Percentiles rank a stretch among this genome's conserved stretches.
Conservation (phyloP, 352 stramenopile species). For the Phytophthora sansomeana region DNA sequence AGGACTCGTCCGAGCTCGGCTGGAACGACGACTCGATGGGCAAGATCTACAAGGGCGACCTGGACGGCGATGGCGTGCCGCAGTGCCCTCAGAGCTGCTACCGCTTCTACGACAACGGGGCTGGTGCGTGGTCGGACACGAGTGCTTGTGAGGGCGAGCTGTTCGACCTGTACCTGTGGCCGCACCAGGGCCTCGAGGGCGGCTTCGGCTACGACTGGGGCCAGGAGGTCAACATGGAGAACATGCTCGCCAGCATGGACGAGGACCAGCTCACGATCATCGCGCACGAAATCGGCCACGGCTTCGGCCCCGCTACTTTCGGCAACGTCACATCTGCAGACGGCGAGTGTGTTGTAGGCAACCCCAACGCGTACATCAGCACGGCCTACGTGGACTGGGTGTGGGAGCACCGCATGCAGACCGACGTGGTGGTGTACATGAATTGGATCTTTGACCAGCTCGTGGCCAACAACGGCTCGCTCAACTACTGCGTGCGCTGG, state of each 20-base stretch:
- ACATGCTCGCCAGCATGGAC: constrained; percentile 21
- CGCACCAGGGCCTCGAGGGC: constrained; percentile 25
- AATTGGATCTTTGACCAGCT: constrained; percentile 44
- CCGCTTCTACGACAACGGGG: constrained; percentile 21
- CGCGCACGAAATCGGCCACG: constrained; percentile 34
- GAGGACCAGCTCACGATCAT: not conserved
- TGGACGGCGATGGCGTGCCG: constrained; percentile 32
- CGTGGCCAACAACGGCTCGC: constrained; percentile 41
- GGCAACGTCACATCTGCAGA: constrained; percentile 25
- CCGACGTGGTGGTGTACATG: constrained; percentile 11
- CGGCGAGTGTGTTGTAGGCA: constrained; percentile 27
- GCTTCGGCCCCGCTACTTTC: too few species aligned
- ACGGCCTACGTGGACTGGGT: constrained; percentile 16
- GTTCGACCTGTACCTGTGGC: constrained; percentile 44
- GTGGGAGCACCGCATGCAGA: constrained; percentile 13
- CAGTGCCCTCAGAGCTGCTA: constrained; percentile 43
- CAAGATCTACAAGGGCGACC: constrained; percentile 36
- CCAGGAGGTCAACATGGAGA: constrained; percentile 22
- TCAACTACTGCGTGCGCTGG: constrained; percentile 54
- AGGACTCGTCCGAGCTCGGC: constrained; percentile 29
- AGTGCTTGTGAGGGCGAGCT: constrained; percentile 26
- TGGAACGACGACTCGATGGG: constrained; percentile 42
- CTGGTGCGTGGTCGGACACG: constrained; percentile 15
- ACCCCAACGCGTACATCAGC: constrained; percentile 28
- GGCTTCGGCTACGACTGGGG: constrained; percentile 19